phyloP scores from a whole-genome alignment of 257 asterid species.

The Solanum ossicruentum region DNA sequence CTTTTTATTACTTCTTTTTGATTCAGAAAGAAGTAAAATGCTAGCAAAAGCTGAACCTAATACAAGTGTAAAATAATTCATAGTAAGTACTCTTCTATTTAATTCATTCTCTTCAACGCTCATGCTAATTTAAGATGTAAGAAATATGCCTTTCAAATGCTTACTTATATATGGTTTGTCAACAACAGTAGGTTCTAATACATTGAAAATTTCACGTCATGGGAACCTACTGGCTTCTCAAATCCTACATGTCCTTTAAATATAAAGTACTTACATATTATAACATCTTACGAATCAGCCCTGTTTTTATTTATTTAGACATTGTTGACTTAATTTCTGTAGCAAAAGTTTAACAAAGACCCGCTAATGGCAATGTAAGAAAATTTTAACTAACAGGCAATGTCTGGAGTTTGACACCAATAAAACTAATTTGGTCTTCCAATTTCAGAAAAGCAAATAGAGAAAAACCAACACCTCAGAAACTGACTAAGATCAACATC shows the following conservation, averaged over 20 bases:
- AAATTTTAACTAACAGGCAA: neutral
- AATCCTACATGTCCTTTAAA: too few relatives aligned
- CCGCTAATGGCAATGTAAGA: neutral
- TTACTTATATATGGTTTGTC: neutral
- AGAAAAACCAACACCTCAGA: neutral
- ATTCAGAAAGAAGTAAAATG: neutral
- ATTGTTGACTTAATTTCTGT: neutral
- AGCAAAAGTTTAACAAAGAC: neutral
- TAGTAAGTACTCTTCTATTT: neutral
- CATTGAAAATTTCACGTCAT: too few relatives aligned
- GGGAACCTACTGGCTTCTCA: too few relatives aligned
- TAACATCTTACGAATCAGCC: too few relatives aligned
- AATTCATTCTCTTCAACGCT: neutral
- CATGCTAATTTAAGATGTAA: too few relatives aligned
- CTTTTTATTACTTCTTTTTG: neutral
- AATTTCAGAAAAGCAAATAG: neutral
- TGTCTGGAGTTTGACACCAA: neutral
- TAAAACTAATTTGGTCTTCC: neutral
- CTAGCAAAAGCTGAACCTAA: neutral
- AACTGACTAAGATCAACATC: constrained; percentile 23
- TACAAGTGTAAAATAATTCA: neutral
- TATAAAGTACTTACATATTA: too few relatives aligned
- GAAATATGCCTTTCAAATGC: neutral
- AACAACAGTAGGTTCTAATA: neutral
- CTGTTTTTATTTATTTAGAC: neutral